Percentiles rank a stretch among this genome's conserved stretches.
These are phyloP conservation scores for Scopulariopsis brevicaulis DNA, from an alignment of 2,329 filamentous ascomycete genomes.

Conservation along the genomic window DNA sequence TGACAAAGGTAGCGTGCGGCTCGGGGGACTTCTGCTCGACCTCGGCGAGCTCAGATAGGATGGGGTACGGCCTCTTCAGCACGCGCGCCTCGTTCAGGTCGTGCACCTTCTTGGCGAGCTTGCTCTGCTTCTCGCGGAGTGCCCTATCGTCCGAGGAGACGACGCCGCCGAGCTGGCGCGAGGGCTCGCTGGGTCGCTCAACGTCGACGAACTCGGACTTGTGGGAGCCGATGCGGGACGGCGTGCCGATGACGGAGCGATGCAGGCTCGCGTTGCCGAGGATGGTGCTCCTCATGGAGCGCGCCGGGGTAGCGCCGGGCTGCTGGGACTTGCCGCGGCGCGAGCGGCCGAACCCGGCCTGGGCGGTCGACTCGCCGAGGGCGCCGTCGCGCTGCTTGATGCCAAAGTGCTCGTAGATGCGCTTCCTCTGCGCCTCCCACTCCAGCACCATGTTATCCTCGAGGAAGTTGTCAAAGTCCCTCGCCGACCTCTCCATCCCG, in stretches of 20 bases:
- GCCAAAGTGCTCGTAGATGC: conserved; percentile 94
- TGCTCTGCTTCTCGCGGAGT: conserved; percentile 72
- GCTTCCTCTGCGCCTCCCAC: conserved; percentile 87
- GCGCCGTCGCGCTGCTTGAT: conserved; percentile 49
- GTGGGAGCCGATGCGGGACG: conserved; percentile 56
- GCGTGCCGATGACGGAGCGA: conserved; percentile 78
- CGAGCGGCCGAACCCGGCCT: conserved; percentile 49
- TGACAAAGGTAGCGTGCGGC: conserved; percentile 60
- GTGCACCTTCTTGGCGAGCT: conserved; percentile 69
- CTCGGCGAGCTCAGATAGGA: conserved; percentile 64
- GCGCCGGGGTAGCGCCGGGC: conserved; percentile 41
- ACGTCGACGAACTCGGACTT: conserved; percentile 58
- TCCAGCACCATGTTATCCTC: conserved; percentile 93
- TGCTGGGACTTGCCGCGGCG: conserved; percentile 35
- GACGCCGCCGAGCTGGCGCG: conserved; percentile 26
- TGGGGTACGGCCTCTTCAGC: conserved; percentile 54
- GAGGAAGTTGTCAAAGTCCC: conserved; percentile 86
- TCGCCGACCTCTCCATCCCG: conserved; percentile 77
- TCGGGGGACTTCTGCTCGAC: conserved; percentile 62
- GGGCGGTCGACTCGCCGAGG: conserved; percentile 25
- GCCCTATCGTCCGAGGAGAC: conserved; percentile 61
- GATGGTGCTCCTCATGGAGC: conserved; percentile 34
- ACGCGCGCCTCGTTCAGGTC: conserved; percentile 65
- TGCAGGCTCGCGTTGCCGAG: conserved; percentile 56
- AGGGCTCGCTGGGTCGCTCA: conserved; percentile 39